Base-by-base conservation (phyloP, 202 grass and related monocot genomes). In the Eragrostis tef region DNA sequence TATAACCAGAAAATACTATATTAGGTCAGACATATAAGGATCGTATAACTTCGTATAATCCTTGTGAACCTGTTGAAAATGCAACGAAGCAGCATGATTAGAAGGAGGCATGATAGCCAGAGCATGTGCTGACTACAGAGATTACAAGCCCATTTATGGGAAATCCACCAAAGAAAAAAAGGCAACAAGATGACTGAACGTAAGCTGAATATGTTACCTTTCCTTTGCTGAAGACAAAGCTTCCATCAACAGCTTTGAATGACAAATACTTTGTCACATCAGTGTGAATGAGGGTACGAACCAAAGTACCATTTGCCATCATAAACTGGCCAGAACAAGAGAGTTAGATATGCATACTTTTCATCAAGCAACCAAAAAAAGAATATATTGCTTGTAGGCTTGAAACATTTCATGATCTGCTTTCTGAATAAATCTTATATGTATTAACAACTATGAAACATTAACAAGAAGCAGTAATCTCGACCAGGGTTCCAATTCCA, bases 201-300 rank as follows among this genome's bases (percentile, higher is more conserved):
- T 67, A 84, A 84, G 49, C 39, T 74, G 46, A 59, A 11, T 39
- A 63, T 7, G 24, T 63, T 89, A 96, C 93, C 86, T 96, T 96
- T 81, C 88, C 90, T 79, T 93, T 96, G 77, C 91, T 96, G 79
- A 90, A 93, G 26, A 96, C 88, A 86, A 67, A 93, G 90, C 93
- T 90, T 70, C 93, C 90, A 78, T 94, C 93, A 48, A 89, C 88
- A 57, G 88, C 93, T 79, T 96, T 96, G 69, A 92, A 96, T 68
- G 90, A 88, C 70, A 97, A 79, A 79, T 92, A 95, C 61, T 97
- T 97, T 47, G 93, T 87, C 46, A 97, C 93, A 80, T 93, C 84
- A 68, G 93, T 97, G 72, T 93, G 93, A 65, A 91, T 97, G 52
- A 97, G 90, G 11, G 87, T 89, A 10, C 90, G 88, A 34, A 97